phyloP scores from a whole-genome alignment of 495 filamentous ascomycete genomes.

The Ascodesmis nigricans region DNA sequence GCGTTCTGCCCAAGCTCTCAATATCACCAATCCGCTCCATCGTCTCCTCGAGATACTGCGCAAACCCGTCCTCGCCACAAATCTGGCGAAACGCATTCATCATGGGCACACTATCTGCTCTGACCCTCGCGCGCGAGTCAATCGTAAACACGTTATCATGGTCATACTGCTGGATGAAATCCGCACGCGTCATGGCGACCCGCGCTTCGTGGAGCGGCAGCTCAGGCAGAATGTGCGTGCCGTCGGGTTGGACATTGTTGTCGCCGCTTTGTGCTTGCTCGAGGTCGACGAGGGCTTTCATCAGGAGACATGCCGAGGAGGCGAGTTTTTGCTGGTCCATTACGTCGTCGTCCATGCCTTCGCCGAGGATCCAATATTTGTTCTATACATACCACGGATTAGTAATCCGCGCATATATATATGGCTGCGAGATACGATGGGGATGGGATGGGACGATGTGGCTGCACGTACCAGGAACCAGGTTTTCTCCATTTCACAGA shows the following conservation, averaged over 20 bases:
- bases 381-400: conserved; percentile 26
- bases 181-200: conserved; percentile 80
- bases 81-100: conserved; percentile 74
- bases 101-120: conserved; percentile 92
- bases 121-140: conserved; percentile 63
- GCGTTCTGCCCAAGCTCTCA: conserved; percentile 75
- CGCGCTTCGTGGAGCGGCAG: conserved; percentile 68
- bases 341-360: conserved; percentile 92
- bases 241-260: conserved; percentile 34
- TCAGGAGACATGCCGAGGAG: conserved; percentile 84
- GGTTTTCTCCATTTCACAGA: conserved; percentile 61
- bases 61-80: conserved; percentile 39
- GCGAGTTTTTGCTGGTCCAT: conserved; percentile 98
- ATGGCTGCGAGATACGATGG: too few species aligned
- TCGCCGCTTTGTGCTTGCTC: conserved; percentile 40
- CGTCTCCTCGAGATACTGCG: conserved; percentile 59
- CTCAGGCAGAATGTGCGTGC: conserved; percentile 57
- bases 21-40: conserved; percentile 68
- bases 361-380: conserved; percentile 80
- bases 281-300: conserved; percentile 64
- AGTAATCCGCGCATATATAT: too few species aligned
- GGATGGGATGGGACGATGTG: too few species aligned
- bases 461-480: conserved; percentile 55
- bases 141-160: conserved; percentile 92
- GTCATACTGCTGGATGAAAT: conserved; percentile 85